Base-by-base conservation (phyloP, 192 early-diverging fungal species). In the Coemansia sp. region DNA sequence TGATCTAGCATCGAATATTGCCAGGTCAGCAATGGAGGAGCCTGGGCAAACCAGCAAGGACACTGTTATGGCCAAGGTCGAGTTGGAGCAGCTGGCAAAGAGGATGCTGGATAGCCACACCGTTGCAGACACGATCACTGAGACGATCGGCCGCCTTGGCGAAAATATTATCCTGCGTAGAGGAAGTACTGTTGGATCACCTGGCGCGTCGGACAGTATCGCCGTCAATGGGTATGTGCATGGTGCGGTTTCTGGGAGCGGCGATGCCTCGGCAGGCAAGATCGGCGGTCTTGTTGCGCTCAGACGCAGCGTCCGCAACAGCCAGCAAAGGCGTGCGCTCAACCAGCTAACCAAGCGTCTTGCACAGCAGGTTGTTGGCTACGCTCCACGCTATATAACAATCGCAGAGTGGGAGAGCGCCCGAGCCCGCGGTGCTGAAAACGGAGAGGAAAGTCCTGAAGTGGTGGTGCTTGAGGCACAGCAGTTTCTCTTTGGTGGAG, bases 301-400 rank as follows among this genome's bases (percentile, higher is more conserved):
- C n/a, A 45, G 44, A 19, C 60, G 67, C 56, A 44, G 50, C 20
- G 45, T 64, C 27, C 41, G 58, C 28, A 69, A 54, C 17, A 53
- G 55, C 22, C 48, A 58, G 30, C 45, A 70, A 50, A 62, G 38
- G 62, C 55, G 36, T 44, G 63, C 41, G 60, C 70, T 93, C 34
- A 74, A 64, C 28, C 87, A 83, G 61, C 67, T 92, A 4, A 85
- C 89, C 0, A 73, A 82, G 47, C 86, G 92, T 42, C 66, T 97
- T 19, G 91, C 95, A 2, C 92, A 94, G 59, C 92, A 95, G 64
- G 82, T 95, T 17, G 91, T 92, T 53, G 93, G 93, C 11, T 94
- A 88, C 45, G 84, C 75, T 27, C 93, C 94, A 5, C 67, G 70
- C 23, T 83, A 73, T 22, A 68, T 84, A 10, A 65, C 82, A 15